These are phyloP conservation scores for Hemisphaericaspora lyxosophila DNA, from an alignment of 1,139 yeast genomes.

Conservation along the genomic window DNA sequence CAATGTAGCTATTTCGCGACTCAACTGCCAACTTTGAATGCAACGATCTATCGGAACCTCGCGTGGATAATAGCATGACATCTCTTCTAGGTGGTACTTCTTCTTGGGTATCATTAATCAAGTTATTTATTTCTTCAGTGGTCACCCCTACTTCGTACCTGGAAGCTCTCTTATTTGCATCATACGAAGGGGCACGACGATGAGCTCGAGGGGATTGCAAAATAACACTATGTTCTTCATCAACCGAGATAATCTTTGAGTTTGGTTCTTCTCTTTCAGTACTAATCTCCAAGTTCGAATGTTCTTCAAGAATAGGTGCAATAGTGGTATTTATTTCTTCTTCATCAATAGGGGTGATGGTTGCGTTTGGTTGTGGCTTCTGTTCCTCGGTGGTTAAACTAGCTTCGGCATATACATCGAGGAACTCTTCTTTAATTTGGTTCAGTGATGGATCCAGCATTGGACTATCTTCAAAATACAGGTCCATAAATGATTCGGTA, in stretches of 20 bases:
- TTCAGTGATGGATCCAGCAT: neutral
- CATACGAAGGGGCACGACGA: neutral
- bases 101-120: conserved; percentile 27
- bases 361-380: no score
- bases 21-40: neutral
- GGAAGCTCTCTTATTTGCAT: conserved; percentile 10
- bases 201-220: conserved; percentile 4
- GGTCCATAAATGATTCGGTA: conserved; percentile 14
- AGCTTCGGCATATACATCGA: neutral
- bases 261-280: neutral
- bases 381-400: neutral
- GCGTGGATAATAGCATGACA: conserved; percentile 21
- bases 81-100: conserved; percentile 44
- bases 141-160: conserved; percentile 7
- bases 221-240: conserved; percentile 8
- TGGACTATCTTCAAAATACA: conserved; percentile 8
- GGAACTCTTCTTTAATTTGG: neutral
- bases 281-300: neutral
- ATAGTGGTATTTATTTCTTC: no score
- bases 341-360: no score
- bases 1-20: neutral
- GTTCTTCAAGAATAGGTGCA: no score
- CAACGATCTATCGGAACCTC: conserved; percentile 12
- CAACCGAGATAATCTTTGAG: conserved; percentile 6
- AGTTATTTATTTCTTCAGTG: conserved; percentile 18